These are phyloP conservation scores for Coemansia sp. DNA, from an alignment of 192 early-diverging fungal genomes.

Conservation along the genomic window DNA sequence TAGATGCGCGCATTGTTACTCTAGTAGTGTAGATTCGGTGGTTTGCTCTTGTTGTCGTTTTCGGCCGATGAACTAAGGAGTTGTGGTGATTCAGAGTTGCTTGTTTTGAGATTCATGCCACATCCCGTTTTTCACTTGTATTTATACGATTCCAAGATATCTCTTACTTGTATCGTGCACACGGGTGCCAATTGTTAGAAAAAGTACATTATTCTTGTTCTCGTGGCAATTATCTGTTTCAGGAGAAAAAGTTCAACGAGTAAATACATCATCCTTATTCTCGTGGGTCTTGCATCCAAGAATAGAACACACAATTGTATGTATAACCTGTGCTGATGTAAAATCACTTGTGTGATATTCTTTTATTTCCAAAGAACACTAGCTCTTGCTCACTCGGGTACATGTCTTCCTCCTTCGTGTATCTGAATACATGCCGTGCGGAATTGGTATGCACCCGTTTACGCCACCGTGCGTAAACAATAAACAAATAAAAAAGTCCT, in stretches of 20 bases:
- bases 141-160: too few species aligned
- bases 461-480: not conserved
- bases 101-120: too few species aligned
- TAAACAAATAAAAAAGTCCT: not conserved
- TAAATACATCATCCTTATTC: not conserved
- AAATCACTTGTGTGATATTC: not conserved
- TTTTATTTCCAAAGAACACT: not conserved
- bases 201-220: too few species aligned
- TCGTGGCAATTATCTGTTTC: not conserved
- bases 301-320: conserved; percentile 3
- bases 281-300: not conserved
- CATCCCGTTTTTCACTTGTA: too few species aligned
- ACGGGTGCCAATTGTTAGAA: too few species aligned
- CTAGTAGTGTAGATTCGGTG: not conserved
- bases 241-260: not conserved
- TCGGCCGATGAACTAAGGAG: not conserved
- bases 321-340: not conserved
- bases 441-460: not conserved
- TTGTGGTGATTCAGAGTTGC: not conserved
- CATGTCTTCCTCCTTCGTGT: not conserved
- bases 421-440: not conserved
- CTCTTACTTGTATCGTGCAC: too few species aligned
- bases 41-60: not conserved
- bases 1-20: not conserved
- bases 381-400: not conserved